Base-by-base conservation (phyloP, 352 stramenopile species). In the Pythium myriotylum region DNA sequence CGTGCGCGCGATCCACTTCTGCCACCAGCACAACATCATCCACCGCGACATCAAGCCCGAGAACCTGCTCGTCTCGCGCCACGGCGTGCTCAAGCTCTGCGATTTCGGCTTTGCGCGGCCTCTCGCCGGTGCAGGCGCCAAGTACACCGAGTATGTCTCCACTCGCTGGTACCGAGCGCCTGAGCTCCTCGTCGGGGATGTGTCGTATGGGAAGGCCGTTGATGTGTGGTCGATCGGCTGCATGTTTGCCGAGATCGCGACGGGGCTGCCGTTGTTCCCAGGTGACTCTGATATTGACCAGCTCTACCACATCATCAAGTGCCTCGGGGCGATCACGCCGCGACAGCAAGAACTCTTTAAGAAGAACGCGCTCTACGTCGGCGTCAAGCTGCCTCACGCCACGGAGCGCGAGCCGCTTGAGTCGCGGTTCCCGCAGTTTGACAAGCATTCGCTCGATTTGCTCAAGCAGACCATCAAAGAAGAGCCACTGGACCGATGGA, bases 181-280 rank as follows among this genome's bases (percentile, higher is more conserved):
- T 6, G 96, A 99, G 79, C 86, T 98, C 51, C 76, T 97, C 1
- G 88, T 94, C 7, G 81, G 82, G 4, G 84, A 92, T 47, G 80
- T 92, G 1, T 88, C 75, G 12, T 99, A 99, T 66, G 96, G 97
- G 48, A 97, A 96, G 54, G 93, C 91, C 7, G 97, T 99, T 32
- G 97, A 99, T 60, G 92, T 99, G 39, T 99, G 97, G 97, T 97
- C 91, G 16, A 88, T 98, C 24, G 96, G 95, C 37, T 99, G 95
- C 77, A 96, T 99, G 66, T 94, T 96, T 49, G 93, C 94, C 17
- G 97, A 99, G 76, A 89, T 99, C 41, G 97, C 97, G 65, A 91
- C 98, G 2, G 96, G 97, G 0, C 61, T 99, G 19, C 97, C 96
- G 1, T 89, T 99, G 14, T 97, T 99, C 47, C 96, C 97, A 1